A percentile compares a stretch with the other conserved stretches of the same genome.
Evolutionary conservation across 148 eudicot species (phyloP).

Genomic region (Chenopodium formosanum): DNA sequence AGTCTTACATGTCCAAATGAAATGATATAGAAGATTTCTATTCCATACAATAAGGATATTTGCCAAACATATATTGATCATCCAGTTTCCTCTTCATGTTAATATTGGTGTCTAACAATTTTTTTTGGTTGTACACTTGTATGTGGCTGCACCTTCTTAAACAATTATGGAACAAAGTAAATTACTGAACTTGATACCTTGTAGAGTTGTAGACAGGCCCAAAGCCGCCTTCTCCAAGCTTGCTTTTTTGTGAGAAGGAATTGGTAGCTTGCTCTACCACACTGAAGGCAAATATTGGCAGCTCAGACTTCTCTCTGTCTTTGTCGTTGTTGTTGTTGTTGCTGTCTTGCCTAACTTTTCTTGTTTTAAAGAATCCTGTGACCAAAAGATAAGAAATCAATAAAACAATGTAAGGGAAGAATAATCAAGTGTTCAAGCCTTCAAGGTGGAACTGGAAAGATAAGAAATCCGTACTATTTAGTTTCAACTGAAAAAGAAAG

Average conservation of each 20-base stretch:
- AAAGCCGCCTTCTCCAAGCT: neutral
- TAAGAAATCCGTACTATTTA: neutral
- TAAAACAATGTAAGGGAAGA: neutral
- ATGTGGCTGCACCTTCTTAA: too few relatives aligned
- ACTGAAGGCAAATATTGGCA: neutral
- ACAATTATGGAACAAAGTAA: too few relatives aligned
- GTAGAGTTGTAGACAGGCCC: neutral
- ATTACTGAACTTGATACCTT: neutral
- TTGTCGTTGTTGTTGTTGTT: too few relatives aligned
- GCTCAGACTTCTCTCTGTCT: neutral
- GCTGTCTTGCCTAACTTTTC: neutral
- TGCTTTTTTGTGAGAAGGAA: neutral
- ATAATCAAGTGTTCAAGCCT: neutral
- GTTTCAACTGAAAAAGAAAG: neutral
- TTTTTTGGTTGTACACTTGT: too few relatives aligned
- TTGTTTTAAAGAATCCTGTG: neutral
- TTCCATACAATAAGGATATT: too few relatives aligned
- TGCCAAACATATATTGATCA: too few relatives aligned
- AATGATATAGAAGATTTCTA: too few relatives aligned
- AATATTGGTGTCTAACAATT: too few relatives aligned
- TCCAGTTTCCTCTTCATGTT: too few relatives aligned
- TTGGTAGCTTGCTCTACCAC: neutral
- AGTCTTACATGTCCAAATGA: slow-evolving; percentile 20
- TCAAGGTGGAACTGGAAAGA: neutral
- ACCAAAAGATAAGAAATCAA: neutral